A percentile compares a stretch with the other conserved stretches of the same genome.
These are phyloP conservation scores for Ramularia collo-cygni DNA, from an alignment of 2,329 filamentous ascomycete genomes.

Conservation along the genomic window DNA sequence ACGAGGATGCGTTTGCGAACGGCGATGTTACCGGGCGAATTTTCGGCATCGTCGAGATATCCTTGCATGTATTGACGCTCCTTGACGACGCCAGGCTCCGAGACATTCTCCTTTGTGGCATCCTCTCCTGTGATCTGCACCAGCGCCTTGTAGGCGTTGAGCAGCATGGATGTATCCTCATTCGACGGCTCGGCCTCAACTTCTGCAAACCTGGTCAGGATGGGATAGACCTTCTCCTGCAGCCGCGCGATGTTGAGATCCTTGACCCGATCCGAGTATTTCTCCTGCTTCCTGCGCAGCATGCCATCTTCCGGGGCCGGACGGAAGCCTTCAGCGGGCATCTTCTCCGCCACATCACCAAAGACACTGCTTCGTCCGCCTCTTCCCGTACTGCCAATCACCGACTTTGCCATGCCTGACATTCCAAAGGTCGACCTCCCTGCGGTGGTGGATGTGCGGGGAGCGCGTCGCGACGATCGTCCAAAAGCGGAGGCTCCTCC, in stretches of 20 bases:
- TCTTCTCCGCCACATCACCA: conserved; percentile 41
- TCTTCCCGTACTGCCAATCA: conserved; percentile 72
- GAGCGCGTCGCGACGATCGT: conserved; percentile 37
- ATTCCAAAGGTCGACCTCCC: conserved; percentile 55
- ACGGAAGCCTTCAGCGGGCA: conserved; percentile 39
- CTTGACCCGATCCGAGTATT: conserved; percentile 72
- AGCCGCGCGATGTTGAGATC: conserved; percentile 68
- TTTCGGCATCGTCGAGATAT: conserved; percentile 69
- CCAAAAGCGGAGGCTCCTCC: conserved; percentile 45
- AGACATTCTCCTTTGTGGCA: conserved; percentile 50
- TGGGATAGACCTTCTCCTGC: conserved; percentile 59
- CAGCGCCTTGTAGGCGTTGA: conserved; percentile 76
- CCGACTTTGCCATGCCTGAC: conserved; percentile 70
- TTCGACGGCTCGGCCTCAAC: conserved; percentile 66
- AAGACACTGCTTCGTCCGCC: conserved; percentile 28
- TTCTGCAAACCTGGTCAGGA: conserved; percentile 68
- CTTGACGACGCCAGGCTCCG: conserved; percentile 58
- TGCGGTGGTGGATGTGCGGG: conserved; percentile 26
- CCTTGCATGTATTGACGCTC: conserved; percentile 69
- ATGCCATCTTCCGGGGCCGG: conserved; percentile 64
- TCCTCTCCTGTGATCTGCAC: conserved; percentile 72
- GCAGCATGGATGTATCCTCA: conserved; percentile 54
- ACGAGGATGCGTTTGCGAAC: conserved; percentile 74
- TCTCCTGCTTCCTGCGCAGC: conserved; percentile 74
- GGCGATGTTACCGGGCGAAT: conserved; percentile 55